Base-by-base conservation (phyloP, 148 eudicot genomes). In the Vaccinium macrocarpon region DNA sequence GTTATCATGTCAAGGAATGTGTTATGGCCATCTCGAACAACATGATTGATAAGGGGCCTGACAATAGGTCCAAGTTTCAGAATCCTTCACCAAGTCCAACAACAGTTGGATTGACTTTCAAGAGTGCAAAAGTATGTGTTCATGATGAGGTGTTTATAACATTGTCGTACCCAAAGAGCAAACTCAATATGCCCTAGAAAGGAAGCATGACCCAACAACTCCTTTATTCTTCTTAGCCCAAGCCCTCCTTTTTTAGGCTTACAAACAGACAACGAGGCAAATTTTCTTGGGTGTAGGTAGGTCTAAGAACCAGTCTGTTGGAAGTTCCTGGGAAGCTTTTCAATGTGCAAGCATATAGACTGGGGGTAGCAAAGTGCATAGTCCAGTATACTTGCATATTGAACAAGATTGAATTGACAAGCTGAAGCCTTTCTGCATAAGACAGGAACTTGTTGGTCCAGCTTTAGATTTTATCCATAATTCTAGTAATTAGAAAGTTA, bases 401-500 rank as follows among this genome's bases (percentile, higher is more conserved):
- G 27, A n/a, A 62, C 27, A 62, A 62, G 27, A 62, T 62, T 62
- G 70, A 62, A n/a, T 62, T 62, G 70, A 62, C 9, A 29, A 62
- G 70, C 70, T n/a, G 29, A n/a, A 62, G 29, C 70, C 70, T 23
- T 23, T 23, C 70, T 62, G 29, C 13, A 62, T 23, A 61, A n/a
- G 66, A 61, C 25, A 61, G 66, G 27, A 61, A 62, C 70, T 62
- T 23, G 70, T 62, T 62, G 70, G 70, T 62, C 70, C 70, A 62
- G 70, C 70, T 62, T 62, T 62, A 2, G 27, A 62, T 23, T 62
- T 62, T n/a, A 62, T 62, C 70, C 14, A n/a, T n/a, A 21, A 5
- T n/a, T 62, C 29, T 62, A 62, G 70, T 62, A 62, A 23, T 2
- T 29, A 62, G 70, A 23, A n/a, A 62, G 29, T 61, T 6, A 61